A percentile compares a stretch with the other conserved stretches of the same genome.
Conservation (phyloP, 192 early-diverging fungal species). For the Bifiguratus adelaidae region DNA sequence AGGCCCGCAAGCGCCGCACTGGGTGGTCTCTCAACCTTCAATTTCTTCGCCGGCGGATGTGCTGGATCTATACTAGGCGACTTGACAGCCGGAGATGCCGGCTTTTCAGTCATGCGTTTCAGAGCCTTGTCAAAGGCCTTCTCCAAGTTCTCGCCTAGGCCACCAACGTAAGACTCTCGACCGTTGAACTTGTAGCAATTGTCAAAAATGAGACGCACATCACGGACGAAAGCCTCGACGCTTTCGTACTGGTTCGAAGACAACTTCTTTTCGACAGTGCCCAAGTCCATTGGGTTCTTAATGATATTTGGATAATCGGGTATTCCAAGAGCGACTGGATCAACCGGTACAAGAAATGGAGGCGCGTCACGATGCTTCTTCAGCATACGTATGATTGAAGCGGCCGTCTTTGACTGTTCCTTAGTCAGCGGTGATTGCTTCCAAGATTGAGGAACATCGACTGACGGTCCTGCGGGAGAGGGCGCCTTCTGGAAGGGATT, state of each 20-base stretch:
- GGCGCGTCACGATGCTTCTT: constrained; percentile 76
- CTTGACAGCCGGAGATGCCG: too few relatives aligned
- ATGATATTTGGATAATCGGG: constrained; percentile 62
- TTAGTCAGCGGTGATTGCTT: too few relatives aligned
- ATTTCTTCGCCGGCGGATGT: too few relatives aligned
- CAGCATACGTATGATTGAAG: constrained; percentile 57
- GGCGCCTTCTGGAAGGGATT: too few relatives aligned
- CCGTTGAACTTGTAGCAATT: constrained; percentile 83
- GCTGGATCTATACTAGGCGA: too few relatives aligned
- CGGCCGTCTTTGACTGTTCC: constrained; percentile 79
- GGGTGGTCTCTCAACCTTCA: too few relatives aligned
- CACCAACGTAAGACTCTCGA: constrained; percentile 53
- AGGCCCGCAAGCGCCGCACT: too few relatives aligned
- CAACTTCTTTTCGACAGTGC: constrained; percentile 35
- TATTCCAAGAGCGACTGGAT: constrained; percentile 53
- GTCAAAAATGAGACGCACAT: constrained; percentile 62
- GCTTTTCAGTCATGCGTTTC: constrained; percentile 48
- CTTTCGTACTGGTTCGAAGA: constrained; percentile 46
- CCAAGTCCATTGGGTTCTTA: constrained; percentile 67
- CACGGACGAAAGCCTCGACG: constrained; percentile 54
- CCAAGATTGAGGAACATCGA: too few relatives aligned
- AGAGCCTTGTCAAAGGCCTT: constrained; percentile 55
- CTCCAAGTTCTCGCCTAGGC: constrained; percentile 60
- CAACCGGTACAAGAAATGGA: constrained; percentile 76
- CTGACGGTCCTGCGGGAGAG: too few relatives aligned